Evolutionary conservation across 257 asterid genomes (phyloP).

Genomic region (Solanum sparsipilum): DNA sequence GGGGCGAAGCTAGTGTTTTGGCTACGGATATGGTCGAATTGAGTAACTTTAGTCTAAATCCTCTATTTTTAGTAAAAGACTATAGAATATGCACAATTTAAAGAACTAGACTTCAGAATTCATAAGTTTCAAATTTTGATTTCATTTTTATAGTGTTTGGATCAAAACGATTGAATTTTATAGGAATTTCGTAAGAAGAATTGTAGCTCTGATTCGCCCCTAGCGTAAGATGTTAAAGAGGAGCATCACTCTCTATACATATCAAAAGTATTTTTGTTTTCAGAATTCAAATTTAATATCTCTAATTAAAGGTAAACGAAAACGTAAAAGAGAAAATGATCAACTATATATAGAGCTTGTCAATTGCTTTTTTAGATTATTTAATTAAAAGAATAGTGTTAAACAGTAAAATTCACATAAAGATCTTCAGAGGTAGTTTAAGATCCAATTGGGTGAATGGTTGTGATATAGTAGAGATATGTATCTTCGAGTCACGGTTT

Average conservation of each 20-base stretch:
- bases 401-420: neutral
- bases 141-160: neutral
- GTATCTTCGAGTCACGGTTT: neutral
- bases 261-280: neutral
- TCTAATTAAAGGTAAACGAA: neutral
- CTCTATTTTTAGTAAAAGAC: neutral
- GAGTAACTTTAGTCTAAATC: neutral
- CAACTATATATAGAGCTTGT: no score
- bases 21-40: neutral
- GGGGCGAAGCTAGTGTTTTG: neutral
- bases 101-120: neutral
- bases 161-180: neutral
- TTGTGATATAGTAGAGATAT: neutral
- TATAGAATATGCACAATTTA: neutral
- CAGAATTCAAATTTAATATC: neutral
- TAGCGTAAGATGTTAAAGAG: neutral
- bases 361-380: neutral
- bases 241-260: neutral
- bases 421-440: neutral
- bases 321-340: neutral
- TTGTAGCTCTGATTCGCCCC: neutral
- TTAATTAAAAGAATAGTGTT: neutral
- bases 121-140: neutral
- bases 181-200: neutral
- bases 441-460: neutral